These are phyloP conservation scores for Sanghuangporus baumii DNA, from an alignment of 1,284 basidiomycete genomes.

Conservation along the genomic window DNA sequence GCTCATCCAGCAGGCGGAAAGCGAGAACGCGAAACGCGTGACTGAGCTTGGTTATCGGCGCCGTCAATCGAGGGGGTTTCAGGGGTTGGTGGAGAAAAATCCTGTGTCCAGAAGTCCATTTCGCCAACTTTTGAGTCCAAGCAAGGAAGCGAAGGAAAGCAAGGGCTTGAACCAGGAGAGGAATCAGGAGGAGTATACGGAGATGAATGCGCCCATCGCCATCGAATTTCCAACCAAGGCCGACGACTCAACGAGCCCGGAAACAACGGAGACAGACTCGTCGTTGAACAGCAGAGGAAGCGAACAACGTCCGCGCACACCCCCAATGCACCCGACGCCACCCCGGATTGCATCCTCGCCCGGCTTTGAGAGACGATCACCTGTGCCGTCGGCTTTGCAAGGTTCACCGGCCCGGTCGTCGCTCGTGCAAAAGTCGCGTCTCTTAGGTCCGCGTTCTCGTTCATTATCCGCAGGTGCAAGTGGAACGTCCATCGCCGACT, in stretches of 20 bases:
- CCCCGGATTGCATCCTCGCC: slow-evolving; percentile 10
- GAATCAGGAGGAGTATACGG: neutral
- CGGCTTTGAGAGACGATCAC: slow-evolving; percentile 10
- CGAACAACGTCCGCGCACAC: neutral
- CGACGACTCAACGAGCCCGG: slow-evolving; percentile 10
- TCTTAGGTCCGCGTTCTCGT: slow-evolving; percentile 44
- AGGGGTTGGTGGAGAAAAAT: slow-evolving; percentile 68
- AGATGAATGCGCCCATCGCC: slow-evolving; percentile 7
- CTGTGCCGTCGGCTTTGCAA: slow-evolving; percentile 15
- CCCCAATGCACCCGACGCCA: slow-evolving; percentile 10
- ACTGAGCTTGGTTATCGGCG: slow-evolving; percentile 53
- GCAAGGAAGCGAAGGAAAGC: slow-evolving; percentile 1
- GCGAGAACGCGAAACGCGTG: slow-evolving; percentile 61
- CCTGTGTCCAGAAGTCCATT: slow-evolving; percentile 88
- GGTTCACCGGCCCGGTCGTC: slow-evolving; percentile 47
- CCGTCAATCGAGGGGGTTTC: slow-evolving; percentile 69
- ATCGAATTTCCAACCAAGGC: slow-evolving; percentile 14
- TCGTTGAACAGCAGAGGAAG: slow-evolving; percentile 9
- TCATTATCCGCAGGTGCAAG: slow-evolving; percentile 16
- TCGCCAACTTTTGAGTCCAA: slow-evolving; percentile 28
- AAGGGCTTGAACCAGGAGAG: neutral
- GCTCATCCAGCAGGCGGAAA: slow-evolving; percentile 61
- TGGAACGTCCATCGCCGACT: slow-evolving; percentile 16
- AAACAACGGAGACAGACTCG: slow-evolving; percentile 14
- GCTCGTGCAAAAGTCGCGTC: slow-evolving; percentile 78